phyloP scores from a whole-genome alignment of 2,329 filamentous ascomycete species.

The Paracamarosporium sp. region DNA sequence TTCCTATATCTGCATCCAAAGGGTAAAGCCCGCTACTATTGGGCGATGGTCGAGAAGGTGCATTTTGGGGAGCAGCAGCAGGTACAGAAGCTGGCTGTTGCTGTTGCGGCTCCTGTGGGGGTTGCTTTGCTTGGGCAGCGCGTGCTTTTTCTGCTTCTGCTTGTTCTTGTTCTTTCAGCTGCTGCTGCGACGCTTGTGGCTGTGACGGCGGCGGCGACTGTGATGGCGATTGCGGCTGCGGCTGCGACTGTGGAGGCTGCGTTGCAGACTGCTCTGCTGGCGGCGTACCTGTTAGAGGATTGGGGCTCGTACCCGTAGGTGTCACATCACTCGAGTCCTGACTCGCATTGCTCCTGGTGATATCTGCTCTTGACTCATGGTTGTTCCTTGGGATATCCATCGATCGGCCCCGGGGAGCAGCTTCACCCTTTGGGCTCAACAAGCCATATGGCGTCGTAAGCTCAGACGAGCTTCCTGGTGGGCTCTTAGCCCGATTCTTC shows the following conservation, averaged over 20 bases:
- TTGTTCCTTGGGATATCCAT: constrained; percentile 33
- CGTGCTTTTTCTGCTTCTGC: not conserved
- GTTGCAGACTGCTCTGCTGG: not conserved
- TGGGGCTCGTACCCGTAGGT: constrained; percentile 24
- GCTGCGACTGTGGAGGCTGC: not conserved
- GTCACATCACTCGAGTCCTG: constrained; percentile 29
- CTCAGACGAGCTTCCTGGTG: constrained; percentile 45
- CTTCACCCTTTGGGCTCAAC: constrained; percentile 23
- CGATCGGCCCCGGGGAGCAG: constrained; percentile 28
- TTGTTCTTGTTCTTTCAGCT: not conserved
- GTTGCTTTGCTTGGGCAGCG: not conserved
- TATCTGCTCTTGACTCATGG: constrained; percentile 31
- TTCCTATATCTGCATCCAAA: constrained; percentile 3
- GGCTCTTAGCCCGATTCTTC: constrained; percentile 60
- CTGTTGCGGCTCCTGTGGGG: not conserved
- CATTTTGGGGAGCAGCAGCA: not conserved
- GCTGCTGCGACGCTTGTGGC: not conserved
- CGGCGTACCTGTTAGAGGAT: constrained; percentile 7
- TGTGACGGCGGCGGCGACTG: not conserved
- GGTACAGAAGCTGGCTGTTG: not conserved
- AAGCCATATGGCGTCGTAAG: constrained; percentile 27
- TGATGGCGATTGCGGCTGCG: not conserved
- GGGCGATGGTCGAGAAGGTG: not conserved
- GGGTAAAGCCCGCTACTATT: not conserved
- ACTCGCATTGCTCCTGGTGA: constrained; percentile 24